Base-by-base conservation (phyloP, 805 yeast genomes). In the Saccharomycopsis guyanensis region DNA sequence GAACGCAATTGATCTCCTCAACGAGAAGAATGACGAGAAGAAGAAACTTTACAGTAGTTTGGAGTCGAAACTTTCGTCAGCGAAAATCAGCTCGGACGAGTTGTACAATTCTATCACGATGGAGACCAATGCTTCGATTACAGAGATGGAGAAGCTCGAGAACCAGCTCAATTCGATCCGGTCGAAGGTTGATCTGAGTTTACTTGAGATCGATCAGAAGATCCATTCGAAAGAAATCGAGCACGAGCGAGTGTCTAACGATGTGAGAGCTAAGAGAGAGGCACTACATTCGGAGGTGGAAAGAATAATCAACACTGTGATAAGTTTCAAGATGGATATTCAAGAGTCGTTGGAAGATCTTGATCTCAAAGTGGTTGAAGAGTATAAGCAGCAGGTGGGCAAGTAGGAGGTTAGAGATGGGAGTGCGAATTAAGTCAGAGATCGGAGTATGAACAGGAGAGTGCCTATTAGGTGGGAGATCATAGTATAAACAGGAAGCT, bases 61-160 rank as follows among this genome's bases (percentile, higher is more conserved):
- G 31, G 82, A 81, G 53, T 75, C 79, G 7, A 70, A 70, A 46
- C 65, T 83, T 31, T 65, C 76, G 0, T 70, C 74, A 18, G 62
- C 68, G 23, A 78, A 77, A 55, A 63, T 72, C 18, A 70, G 69
- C 25, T 76, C 74, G 50, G 85, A 80, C 40, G 77, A 75, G 43
- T 63, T 76, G 8, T 72, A 72, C 55, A 80, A 75, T 53, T 66
- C 72, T 38, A 71, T 74, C 76, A 64, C 70, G 38, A 66, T 75
- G 53, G 78, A 78, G 52, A 64, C 72, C 23, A 66, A 72, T 32
- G 63, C 75, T 34, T 73, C 77, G 47, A 72, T 75, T 44, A 73
- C 80, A n/a, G 83, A 82, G 57, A 72, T 79, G 43, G 89, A 82
- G 59, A 72, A 73, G 57, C 60, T 78, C 45, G 84, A 80, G 52